Evolutionary conservation across 2,329 filamentous ascomycete genomes (phyloP).

Genomic region (Microascus cirrosus): DNA sequence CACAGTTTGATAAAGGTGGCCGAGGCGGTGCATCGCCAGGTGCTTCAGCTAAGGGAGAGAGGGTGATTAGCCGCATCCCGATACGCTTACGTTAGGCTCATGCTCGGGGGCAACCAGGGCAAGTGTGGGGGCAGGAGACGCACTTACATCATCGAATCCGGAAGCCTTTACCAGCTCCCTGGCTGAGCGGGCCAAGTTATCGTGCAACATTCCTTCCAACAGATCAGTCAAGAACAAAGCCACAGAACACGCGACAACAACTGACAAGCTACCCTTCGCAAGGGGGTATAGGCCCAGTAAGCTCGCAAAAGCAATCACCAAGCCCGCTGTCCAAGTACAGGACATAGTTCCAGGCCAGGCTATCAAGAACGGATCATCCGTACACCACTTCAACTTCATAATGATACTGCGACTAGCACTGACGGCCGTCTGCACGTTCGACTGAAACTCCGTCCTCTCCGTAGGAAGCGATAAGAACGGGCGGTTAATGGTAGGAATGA

Average conservation of each 20-base stretch:
- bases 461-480: constrained; percentile 20
- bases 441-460: constrained; percentile 15
- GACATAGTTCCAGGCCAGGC: constrained; percentile 23
- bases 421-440: constrained; percentile 17
- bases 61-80: too few relatives aligned
- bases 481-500: constrained; percentile 19
- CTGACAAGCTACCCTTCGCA: constrained; percentile 9
- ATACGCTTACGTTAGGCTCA: too few relatives aligned
- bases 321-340: constrained; percentile 23
- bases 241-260: not conserved
- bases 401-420: constrained; percentile 16
- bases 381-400: constrained; percentile 10
- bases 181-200: too few relatives aligned
- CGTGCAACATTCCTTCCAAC: too few relatives aligned
- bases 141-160: too few relatives aligned
- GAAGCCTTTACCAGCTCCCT: too few relatives aligned
- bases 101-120: too few relatives aligned
- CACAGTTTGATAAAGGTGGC: too few relatives aligned
- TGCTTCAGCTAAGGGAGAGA: too few relatives aligned
- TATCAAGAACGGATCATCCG: constrained; percentile 10
- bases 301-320: constrained; percentile 21
- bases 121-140: too few relatives aligned
- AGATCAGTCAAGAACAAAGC: too few relatives aligned
- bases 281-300: constrained; percentile 16
- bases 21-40: too few relatives aligned